Conservation (phyloP, 208 protist species). For the Acanthamoeba healyi region DNA sequence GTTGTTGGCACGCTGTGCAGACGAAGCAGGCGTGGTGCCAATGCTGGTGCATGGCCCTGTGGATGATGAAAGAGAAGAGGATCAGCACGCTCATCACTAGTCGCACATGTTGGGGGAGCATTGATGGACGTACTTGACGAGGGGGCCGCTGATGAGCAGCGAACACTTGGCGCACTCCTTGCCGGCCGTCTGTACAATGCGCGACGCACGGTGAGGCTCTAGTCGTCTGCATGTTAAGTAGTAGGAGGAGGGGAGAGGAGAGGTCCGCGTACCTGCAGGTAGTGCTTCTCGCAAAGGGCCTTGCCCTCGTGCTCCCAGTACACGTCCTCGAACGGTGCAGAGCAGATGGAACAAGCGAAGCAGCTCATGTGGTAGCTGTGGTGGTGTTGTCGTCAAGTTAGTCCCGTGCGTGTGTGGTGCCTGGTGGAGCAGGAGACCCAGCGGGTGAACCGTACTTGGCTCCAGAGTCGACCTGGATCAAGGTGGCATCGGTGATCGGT, state of each 20-base stretch:
- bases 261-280: background rate
- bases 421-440: background rate
- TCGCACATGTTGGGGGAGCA: background rate
- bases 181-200: background rate
- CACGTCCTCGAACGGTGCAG: background rate
- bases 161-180: conserved; percentile 37
- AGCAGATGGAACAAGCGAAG: conserved; percentile 19
- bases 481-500: background rate
- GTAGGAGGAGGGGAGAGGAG: background rate
- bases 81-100: too few relatives aligned
- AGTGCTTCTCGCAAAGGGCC: conserved; percentile 60
- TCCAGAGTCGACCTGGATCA: conserved; percentile 34
- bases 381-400: background rate
- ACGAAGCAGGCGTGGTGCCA: conserved; percentile 68
- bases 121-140: background rate
- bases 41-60: conserved; percentile 47
- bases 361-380: conserved; percentile 49
- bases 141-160: background rate
- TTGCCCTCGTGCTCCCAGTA: conserved; percentile 68
- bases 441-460: background rate
- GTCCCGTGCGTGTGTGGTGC: background rate
- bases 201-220: too few relatives aligned
- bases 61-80: background rate
- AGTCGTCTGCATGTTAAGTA: too few relatives aligned
- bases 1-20: conserved; percentile 55